Percentiles rank a stretch among this genome's conserved stretches.
phyloP scores from a whole-genome alignment of 345 rosid genomes.

The Laguncularia racemosa region DNA sequence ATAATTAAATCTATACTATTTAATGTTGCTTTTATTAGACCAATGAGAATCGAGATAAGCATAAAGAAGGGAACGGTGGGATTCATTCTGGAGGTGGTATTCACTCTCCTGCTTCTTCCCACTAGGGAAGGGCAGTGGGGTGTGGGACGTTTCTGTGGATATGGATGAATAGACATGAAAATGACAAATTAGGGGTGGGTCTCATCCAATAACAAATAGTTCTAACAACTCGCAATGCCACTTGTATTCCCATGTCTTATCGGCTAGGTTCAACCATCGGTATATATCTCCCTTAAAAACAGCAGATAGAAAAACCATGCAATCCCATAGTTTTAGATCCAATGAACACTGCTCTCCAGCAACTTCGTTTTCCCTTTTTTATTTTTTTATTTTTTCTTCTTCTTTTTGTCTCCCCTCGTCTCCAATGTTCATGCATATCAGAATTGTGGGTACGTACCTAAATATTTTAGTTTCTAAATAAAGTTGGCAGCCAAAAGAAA shows the following conservation, averaged over 20 bases:
- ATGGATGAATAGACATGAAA: slow-evolving; percentile 4
- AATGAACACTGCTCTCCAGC: too few species aligned
- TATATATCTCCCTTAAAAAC: too few species aligned
- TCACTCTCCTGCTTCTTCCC: neutral
- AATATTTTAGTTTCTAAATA: too few species aligned
- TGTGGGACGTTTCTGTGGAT: neutral
- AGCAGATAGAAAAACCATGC: too few species aligned
- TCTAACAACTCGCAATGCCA: neutral
- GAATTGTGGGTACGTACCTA: too few species aligned
- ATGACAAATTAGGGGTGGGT: slow-evolving; percentile 1
- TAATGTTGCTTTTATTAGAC: slow-evolving; percentile 1
- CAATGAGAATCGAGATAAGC: neutral
- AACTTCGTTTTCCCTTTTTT: too few species aligned
- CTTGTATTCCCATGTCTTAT: neutral
- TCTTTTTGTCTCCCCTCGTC: too few species aligned
- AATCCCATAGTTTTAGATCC: too few species aligned
- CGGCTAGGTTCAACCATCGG: neutral
- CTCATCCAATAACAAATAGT: neutral
- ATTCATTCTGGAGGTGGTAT: neutral
- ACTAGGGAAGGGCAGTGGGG: slow-evolving; percentile 4
- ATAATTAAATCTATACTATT: neutral
- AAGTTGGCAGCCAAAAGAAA: too few species aligned
- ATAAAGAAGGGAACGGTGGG: neutral
- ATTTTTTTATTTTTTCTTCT: too few species aligned
- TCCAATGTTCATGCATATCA: too few species aligned